These are phyloP conservation scores for Debaryomyces fabryi DNA, from an alignment of 1,139 yeast species.

Conservation along the genomic window DNA sequence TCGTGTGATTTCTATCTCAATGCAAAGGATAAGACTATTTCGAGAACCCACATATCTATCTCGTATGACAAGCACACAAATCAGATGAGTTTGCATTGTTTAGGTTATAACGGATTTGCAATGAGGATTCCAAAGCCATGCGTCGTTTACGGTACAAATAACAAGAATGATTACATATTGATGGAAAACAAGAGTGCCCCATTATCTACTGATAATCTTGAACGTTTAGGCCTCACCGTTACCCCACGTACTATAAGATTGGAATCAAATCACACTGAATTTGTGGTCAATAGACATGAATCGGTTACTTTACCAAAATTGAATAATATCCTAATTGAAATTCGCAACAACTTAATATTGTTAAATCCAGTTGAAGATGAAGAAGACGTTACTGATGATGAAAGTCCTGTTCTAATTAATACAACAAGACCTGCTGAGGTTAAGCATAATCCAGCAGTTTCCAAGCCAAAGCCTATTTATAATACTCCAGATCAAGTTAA, in stretches of 20 bases:
- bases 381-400: constrained; percentile 48
- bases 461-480: background rate
- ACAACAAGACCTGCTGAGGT: constrained; percentile 10
- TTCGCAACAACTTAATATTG: constrained; percentile 60
- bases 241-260: constrained; percentile 42
- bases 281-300: constrained; percentile 57
- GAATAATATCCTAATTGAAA: constrained; percentile 60
- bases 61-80: constrained; percentile 22
- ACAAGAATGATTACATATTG: constrained; percentile 33
- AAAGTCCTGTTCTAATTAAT: constrained; percentile 27
- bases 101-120: constrained; percentile 73
- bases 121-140: constrained; percentile 59
- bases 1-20: constrained; percentile 60
- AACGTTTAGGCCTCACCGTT: constrained; percentile 15
- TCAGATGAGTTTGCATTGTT: constrained; percentile 50
- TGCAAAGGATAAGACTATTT: constrained; percentile 59
- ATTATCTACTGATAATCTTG: constrained; percentile 17
- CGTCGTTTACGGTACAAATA: constrained; percentile 32
- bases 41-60: constrained; percentile 63
- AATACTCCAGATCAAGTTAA: constrained; percentile 9
- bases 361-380: constrained; percentile 53
- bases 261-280: constrained; percentile 54
- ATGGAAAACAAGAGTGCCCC: constrained; percentile 30
- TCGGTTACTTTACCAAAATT: constrained; percentile 56
- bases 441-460: constrained; percentile 2